Evolutionary conservation across 169 alveolate genomes (phyloP), one percentile per base, ranked within the genome.

Genomic region (Plasmodium adleri): DNA sequence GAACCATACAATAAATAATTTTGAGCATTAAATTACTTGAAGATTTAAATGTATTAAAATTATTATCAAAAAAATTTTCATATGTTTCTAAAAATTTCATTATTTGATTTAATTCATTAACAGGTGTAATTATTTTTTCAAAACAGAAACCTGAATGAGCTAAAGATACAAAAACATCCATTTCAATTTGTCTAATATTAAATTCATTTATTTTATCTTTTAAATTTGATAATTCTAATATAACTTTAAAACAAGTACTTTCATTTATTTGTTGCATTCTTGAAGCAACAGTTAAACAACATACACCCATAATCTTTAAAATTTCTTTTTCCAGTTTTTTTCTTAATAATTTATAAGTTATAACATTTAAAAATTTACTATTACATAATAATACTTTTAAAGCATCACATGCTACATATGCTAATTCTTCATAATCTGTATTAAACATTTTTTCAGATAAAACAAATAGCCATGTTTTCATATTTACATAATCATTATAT

Each of bases 271-370:
- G 91, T 17, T 83, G 91, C 91, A 83, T 83, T 68, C 91, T 58
- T 59, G 91, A 83, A 32, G 91, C 91, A 6, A 83, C 91, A 43
- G 91, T 83, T 83, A 83, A 83, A 72, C 91, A 83, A 17, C 91
- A 83, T 22, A 83, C 58, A n/a, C 91, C 91, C 91, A 83, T 83
- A 17, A 83, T 83, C 49, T 70, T 67, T 56, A 83, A 50, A 39
- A 67, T 70, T 45, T 83, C 71, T 49, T 83, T 83, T 68, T 83
- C 91, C 26, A 83, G 63, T 49, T 59, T 70, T 63, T 70, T 83
- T 56, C 70, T 83, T 58, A 70, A 58, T 73, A 83, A 83, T 83
- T 83, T 83, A 70, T 32, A 58, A 26, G 67, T 83, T 68, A 83
- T 83, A 20, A 70, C 80, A 83, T 83, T 54, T 71, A 83, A 70